Percentiles rank a stretch among this genome's conserved stretches.
phyloP scores from a whole-genome alignment of 768 basidiomycete species.

The Trametes cinnabarina region DNA sequence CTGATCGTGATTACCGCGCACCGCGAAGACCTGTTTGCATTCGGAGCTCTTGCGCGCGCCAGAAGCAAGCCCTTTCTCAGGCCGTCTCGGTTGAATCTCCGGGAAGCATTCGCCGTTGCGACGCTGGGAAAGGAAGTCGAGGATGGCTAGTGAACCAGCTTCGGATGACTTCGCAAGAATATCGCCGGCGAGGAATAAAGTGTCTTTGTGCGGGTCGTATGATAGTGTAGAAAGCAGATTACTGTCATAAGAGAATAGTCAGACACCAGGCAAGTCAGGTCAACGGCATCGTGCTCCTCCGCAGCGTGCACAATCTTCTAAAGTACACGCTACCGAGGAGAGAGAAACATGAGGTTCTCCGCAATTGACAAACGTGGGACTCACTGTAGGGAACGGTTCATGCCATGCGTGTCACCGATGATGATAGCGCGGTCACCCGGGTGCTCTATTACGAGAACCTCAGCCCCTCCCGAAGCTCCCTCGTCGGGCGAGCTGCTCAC shows the following conservation, averaged over 20 bases:
- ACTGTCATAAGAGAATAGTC: constrained; percentile 37
- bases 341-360: not conserved
- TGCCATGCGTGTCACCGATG: constrained; percentile 89
- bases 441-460: constrained; percentile 39
- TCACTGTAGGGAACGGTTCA: constrained; percentile 64
- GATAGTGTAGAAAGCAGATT: constrained; percentile 58
- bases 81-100: constrained; percentile 1
- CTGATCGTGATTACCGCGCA: constrained; percentile 95
- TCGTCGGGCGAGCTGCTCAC: constrained; percentile 31
- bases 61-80: not conserved
- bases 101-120: constrained; percentile 28
- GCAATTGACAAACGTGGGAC: constrained; percentile 25
- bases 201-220: constrained; percentile 61
- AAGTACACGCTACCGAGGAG: not conserved
- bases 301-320: not conserved
- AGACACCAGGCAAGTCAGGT: not conserved
- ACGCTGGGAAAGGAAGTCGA: constrained; percentile 61
- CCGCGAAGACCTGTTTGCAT: constrained; percentile 53
- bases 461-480: not conserved
- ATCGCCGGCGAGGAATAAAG: constrained; percentile 83
- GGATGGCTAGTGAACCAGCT: constrained; percentile 56
- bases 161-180: constrained; percentile 68
- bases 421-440: constrained; percentile 60
- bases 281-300: not conserved
- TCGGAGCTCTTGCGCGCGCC: not conserved